Percentiles rank a stretch among this genome's conserved stretches.
Conservation (phyloP, 306 rosid species). For the Lithocarpus polystachyus region DNA sequence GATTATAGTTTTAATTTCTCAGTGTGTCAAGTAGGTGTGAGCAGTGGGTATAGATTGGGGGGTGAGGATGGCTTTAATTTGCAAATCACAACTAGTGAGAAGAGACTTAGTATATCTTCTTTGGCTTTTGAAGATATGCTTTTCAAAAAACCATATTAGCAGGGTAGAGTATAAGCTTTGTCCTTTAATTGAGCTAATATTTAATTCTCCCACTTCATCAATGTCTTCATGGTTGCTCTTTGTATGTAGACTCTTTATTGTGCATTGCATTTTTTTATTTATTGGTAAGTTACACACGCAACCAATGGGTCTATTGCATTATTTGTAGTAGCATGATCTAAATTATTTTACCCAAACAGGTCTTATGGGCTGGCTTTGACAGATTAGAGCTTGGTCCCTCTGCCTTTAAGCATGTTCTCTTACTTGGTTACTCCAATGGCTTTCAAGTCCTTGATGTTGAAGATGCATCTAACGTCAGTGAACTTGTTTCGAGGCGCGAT, state of each 20-base stretch:
- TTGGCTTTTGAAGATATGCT: background rate
- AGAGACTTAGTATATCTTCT: background rate
- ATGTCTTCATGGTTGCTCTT: background rate
- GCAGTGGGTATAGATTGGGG: background rate
- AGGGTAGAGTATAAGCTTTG: background rate
- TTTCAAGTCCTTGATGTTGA: constrained; percentile 96
- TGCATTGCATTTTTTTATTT: background rate
- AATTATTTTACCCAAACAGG: constrained; percentile 49
- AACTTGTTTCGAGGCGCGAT: constrained; percentile 80
- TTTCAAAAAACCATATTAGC: background rate
- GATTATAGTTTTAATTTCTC: background rate
- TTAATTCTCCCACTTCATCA: background rate
- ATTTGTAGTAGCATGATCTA: constrained; percentile 9
- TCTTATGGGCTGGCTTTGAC: constrained; percentile 88
- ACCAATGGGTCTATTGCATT: background rate
- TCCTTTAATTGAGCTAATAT: background rate
- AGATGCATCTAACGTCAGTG: constrained; percentile 72
- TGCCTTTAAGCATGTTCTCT: constrained; percentile 61
- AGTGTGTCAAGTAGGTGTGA: background rate
- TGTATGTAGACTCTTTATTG: background rate
- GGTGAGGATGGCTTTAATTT: background rate
- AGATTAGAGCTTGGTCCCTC: constrained; percentile 63
- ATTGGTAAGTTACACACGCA: background rate
- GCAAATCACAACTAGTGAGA: background rate
- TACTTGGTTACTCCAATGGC: constrained; percentile 87